A percentile compares a stretch with the other conserved stretches of the same genome.
Conservation (phyloP, 129 eudicot species). For the Artemisia argyi region DNA sequence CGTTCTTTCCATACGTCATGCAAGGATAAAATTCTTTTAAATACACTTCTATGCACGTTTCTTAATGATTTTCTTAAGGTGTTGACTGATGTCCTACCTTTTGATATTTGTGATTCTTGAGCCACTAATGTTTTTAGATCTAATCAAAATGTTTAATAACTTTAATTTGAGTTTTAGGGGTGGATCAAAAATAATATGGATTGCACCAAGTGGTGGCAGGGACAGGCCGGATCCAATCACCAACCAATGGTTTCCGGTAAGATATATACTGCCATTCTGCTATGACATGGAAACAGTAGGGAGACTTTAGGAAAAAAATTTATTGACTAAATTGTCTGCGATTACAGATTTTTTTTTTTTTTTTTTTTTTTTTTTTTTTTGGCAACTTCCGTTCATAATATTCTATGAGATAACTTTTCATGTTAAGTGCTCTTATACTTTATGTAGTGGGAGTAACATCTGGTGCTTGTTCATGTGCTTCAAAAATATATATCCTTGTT, state of each 20-base stretch:
- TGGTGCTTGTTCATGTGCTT: too few species aligned
- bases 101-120: too few species aligned
- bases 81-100: too few species aligned
- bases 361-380: neutral
- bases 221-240: slow-evolving; percentile 96
- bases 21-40: too few species aligned
- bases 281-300: neutral
- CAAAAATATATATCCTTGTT: neutral
- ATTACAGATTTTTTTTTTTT: neutral
- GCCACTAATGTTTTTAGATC: too few species aligned
- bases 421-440: neutral
- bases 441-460: too few species aligned
- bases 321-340: neutral
- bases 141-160: slow-evolving; percentile 4
- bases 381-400: neutral
- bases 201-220: slow-evolving; percentile 99
- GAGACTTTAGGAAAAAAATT: neutral
- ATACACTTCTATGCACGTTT: too few species aligned
- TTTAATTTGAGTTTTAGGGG: slow-evolving; percentile 48
- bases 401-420: neutral
- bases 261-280: slow-evolving; percentile 16
- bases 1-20: too few species aligned
- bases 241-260: slow-evolving; percentile 87
- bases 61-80: too few species aligned
- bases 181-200: slow-evolving; percentile 96